Conservation (phyloP, 1,139 yeast species). For the Debaryomyces sp. region DNA sequence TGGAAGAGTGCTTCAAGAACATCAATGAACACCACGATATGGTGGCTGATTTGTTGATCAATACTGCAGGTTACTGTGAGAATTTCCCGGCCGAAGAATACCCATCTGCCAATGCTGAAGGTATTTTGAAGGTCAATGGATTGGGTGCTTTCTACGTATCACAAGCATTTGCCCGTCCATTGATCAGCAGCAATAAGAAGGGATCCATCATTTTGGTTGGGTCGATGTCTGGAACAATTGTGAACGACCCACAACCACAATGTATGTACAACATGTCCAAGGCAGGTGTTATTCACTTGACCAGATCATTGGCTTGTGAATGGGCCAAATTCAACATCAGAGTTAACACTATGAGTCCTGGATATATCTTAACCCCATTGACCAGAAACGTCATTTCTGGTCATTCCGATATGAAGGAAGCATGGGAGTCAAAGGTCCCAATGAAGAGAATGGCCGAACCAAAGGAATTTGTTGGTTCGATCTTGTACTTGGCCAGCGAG, state of each 20-base stretch:
- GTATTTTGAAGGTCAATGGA: conserved; percentile 69
- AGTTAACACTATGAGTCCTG: conserved; percentile 51
- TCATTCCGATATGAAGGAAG: conserved; percentile 49
- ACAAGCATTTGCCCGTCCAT: conserved; percentile 64
- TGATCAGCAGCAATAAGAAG: conserved; percentile 57
- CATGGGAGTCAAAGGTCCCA: conserved; percentile 52
- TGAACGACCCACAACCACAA: conserved; percentile 55
- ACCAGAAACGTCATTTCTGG: conserved; percentile 50
- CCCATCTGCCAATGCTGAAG: conserved; percentile 71
- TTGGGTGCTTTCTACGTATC: conserved; percentile 74
- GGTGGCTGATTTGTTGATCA: conserved; percentile 66
- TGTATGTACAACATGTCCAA: conserved; percentile 54
- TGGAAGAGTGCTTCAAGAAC: conserved; percentile 53
- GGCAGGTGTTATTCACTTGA: conserved; percentile 54
- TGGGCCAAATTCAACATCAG: conserved; percentile 55
- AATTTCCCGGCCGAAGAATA: conserved; percentile 77
- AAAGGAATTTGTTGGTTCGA: conserved; percentile 50
- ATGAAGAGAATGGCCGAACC: conserved; percentile 57
- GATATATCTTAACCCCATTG: conserved; percentile 52
- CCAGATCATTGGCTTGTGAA: conserved; percentile 51
- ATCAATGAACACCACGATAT: conserved; percentile 61
- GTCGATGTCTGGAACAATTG: conserved; percentile 53
- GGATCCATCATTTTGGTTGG: conserved; percentile 52
- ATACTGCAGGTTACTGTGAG: conserved; percentile 86
- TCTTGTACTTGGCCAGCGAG: conserved; percentile 50